A percentile compares a stretch with the other conserved stretches of the same genome.
Conservation (phyloP, 192 early-diverging fungal genomes). For the Dimargaris xerosporica region DNA sequence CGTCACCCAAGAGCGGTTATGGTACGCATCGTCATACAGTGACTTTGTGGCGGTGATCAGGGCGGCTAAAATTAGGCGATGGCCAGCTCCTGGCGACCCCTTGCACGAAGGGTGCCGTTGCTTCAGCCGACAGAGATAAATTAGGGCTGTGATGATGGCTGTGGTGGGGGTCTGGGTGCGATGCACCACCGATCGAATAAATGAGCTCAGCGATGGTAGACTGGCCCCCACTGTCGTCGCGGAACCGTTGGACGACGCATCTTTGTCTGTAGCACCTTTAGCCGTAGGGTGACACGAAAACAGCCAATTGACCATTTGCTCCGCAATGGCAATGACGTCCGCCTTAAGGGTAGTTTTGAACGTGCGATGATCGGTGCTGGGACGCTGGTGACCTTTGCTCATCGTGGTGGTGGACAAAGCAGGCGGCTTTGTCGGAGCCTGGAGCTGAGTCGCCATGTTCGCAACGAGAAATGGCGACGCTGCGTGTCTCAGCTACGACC, state of each 20-base stretch:
- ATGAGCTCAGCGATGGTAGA: conserved; percentile 13
- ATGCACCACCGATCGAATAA: conserved; percentile 31
- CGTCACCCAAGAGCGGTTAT: conserved; percentile 50
- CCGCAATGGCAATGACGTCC: conserved; percentile 12
- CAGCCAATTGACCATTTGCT: conserved; percentile 12
- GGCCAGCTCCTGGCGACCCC: conserved; percentile 36
- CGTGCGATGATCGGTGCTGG: not conserved
- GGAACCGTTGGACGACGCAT: not conserved
- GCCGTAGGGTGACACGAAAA: not conserved
- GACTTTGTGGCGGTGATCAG: conserved; percentile 54
- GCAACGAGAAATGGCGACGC: too few relatives aligned
- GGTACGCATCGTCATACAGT: conserved; percentile 50
- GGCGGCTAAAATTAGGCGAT: conserved; percentile 47
- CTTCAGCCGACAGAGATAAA: conserved; percentile 36
- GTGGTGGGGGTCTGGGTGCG: conserved; percentile 35
- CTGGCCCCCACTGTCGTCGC: not conserved
- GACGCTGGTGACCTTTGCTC: not conserved
- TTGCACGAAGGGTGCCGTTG: conserved; percentile 33
- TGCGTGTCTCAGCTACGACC: too few relatives aligned
- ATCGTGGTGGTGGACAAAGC: not conserved
- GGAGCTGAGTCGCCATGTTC: too few relatives aligned
- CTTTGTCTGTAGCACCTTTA: not conserved
- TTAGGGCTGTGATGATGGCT: conserved; percentile 33
- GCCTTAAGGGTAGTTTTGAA: conserved; percentile 6
- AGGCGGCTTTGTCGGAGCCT: not conserved